Percentiles rank a stretch among this genome's conserved stretches.
phyloP scores from a whole-genome alignment of 306 rosid genomes.

The Astragalus membranaceus region DNA sequence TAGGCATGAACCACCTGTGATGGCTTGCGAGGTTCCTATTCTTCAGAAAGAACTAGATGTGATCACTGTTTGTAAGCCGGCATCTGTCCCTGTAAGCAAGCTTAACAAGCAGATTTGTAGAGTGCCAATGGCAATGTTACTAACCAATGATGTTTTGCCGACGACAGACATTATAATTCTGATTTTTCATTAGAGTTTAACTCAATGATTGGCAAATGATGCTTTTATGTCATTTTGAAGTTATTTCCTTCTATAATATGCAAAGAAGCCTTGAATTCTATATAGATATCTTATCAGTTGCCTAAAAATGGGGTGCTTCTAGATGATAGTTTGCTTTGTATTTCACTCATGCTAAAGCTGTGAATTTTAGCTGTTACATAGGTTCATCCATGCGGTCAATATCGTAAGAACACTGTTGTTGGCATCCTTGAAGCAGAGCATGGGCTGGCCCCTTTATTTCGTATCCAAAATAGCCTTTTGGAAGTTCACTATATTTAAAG shows the following conservation, averaged over 20 bases:
- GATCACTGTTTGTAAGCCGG: conserved; percentile 74
- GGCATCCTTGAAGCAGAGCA: conserved; percentile 95
- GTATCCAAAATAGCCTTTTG: conserved; percentile 52
- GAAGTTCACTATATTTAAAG: neutral
- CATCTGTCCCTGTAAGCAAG: conserved; percentile 79
- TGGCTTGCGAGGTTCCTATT: conserved; percentile 56
- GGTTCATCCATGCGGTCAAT: conserved; percentile 99
- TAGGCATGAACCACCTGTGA: conserved; percentile 91
- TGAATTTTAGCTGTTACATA: conserved; percentile 36
- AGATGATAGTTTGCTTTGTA: neutral
- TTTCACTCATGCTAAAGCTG: conserved; percentile 13
- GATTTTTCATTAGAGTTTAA: neutral
- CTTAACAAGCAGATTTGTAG: conserved; percentile 4
- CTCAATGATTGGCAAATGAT: neutral
- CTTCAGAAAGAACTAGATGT: conserved; percentile 57
- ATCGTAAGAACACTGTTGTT: conserved; percentile 89
- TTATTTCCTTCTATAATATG: neutral
- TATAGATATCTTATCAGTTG: conserved; percentile 3
- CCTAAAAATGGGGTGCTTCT: neutral
- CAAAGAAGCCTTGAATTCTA: neutral
- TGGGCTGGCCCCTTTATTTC: conserved; percentile 79
- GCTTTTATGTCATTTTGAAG: neutral
- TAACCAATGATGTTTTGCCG: neutral
- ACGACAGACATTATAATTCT: neutral
- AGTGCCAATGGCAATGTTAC: neutral